These are phyloP conservation scores for Diaporthe citriasiana DNA, from an alignment of 2,329 filamentous ascomycete genomes.

Conservation along the genomic window DNA sequence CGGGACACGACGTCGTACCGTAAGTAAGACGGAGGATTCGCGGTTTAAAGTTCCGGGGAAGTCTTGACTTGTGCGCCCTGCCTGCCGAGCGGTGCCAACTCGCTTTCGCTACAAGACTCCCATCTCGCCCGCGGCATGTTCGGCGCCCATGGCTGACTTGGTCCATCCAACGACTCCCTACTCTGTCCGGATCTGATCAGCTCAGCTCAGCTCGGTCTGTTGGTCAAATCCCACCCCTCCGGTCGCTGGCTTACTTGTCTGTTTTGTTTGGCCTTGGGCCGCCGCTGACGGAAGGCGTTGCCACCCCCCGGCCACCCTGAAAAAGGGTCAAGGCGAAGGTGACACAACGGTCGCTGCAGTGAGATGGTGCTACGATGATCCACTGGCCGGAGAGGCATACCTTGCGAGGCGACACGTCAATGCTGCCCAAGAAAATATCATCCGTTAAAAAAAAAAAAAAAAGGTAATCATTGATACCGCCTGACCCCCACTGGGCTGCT, in stretches of 20 bases:
- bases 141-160: too few relatives aligned
- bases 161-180: too few relatives aligned
- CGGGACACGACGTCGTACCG: conserved; percentile 19
- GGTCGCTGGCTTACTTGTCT: too few relatives aligned
- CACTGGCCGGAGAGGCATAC: background rate
- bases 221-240: background rate
- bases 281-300: too few relatives aligned
- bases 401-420: conserved; percentile 17
- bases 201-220: too few relatives aligned
- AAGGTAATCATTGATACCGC: too few relatives aligned
- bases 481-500: too few relatives aligned
- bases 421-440: background rate
- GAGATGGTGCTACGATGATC: background rate
- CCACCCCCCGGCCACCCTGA: too few relatives aligned
- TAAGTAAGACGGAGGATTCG: background rate
- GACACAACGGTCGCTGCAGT: background rate
- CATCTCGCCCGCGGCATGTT: too few relatives aligned
- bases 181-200: too few relatives aligned
- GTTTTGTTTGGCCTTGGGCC: too few relatives aligned
- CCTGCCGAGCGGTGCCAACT: background rate
- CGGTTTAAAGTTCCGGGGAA: conserved; percentile 7
- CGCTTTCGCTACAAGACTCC: background rate
- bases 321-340: background rate
- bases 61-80: background rate
- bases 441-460: too few relatives aligned